Percentiles rank a stretch among this genome's conserved stretches.
Evolutionary conservation across 2,329 filamentous ascomycete species (phyloP).

Genomic region (Penicillium sp.): DNA sequence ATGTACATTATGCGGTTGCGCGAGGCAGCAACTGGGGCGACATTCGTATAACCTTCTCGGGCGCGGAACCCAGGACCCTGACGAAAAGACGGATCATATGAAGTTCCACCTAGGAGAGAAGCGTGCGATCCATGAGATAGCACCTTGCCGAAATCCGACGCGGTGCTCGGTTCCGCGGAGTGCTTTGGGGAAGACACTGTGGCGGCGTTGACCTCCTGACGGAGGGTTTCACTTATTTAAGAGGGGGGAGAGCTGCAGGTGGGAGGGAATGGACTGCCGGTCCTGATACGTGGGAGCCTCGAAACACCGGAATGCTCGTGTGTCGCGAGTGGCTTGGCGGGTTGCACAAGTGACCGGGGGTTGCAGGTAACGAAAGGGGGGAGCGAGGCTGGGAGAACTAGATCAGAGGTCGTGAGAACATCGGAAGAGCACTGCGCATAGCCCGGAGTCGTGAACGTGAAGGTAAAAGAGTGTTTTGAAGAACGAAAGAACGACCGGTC

Average conservation of each 20-base stretch:
- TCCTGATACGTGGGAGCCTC: conserved; percentile 13
- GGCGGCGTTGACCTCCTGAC: conserved; percentile 33
- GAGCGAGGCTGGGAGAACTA: neutral
- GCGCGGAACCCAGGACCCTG: conserved; percentile 53
- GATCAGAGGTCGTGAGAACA: neutral
- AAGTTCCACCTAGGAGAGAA: conserved; percentile 62
- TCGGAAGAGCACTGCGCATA: neutral
- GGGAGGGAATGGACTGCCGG: neutral
- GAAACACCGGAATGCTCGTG: conserved; percentile 17
- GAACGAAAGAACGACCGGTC: neutral
- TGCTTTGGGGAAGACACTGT: conserved; percentile 32
- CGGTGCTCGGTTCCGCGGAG: conserved; percentile 37
- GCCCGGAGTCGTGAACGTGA: neutral
- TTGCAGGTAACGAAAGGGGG: neutral
- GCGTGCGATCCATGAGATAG: conserved; percentile 56
- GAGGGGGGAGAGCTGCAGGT: neutral
- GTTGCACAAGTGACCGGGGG: conserved; percentile 2
- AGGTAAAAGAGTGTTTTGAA: neutral
- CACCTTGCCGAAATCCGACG: conserved; percentile 53
- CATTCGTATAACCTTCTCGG: conserved; percentile 51
- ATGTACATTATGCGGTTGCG: conserved; percentile 63
- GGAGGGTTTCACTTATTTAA: conserved; percentile 23
- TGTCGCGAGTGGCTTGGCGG: conserved; percentile 13
- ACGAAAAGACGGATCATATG: conserved; percentile 53
- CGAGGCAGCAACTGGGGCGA: conserved; percentile 28